These are phyloP conservation scores for Daedaleopsis sinensis DNA, from an alignment of 768 basidiomycete species.

Conservation along the genomic window DNA sequence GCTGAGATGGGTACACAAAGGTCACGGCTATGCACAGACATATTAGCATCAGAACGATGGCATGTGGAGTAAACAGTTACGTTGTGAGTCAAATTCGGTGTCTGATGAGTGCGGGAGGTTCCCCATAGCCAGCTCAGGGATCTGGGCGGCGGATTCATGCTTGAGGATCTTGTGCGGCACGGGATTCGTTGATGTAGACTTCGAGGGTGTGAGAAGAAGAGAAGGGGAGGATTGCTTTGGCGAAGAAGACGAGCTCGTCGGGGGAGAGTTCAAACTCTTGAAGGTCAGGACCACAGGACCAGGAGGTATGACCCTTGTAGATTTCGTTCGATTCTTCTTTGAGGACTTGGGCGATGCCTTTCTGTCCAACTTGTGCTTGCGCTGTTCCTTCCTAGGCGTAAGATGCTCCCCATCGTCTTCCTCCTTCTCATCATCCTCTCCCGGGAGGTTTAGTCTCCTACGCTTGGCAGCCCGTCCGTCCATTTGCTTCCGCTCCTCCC, in stretches of 20 bases:
- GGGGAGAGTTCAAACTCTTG: conserved; percentile 5
- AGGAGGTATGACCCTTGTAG: not conserved
- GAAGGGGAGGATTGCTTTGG: not conserved
- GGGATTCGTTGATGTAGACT: not conserved
- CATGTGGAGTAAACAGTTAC: not conserved
- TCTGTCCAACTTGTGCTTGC: not conserved
- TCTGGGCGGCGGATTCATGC: not conserved
- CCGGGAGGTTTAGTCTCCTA: conserved; percentile 7
- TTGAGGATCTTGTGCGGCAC: not conserved
- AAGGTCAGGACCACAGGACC: conserved; percentile 3
- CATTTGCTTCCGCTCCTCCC: not conserved
- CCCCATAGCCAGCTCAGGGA: not conserved
- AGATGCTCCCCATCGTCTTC: not conserved
- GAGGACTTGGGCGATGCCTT: not conserved
- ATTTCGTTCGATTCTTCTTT: not conserved
- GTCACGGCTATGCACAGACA: conserved; percentile 2
- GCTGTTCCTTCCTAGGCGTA: not conserved
- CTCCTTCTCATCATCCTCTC: conserved; percentile 5
- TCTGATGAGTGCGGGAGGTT: conserved; percentile 7
- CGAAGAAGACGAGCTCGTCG: not conserved
- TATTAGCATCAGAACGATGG: not conserved
- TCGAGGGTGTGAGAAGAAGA: not conserved
- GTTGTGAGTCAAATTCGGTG: conserved; percentile 15
- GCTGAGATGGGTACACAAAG: conserved; percentile 10
- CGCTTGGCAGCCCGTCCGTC: conserved; percentile 6